phyloP scores from a whole-genome alignment of 2,329 filamentous ascomycete species.

The Aspergillus tanneri region DNA sequence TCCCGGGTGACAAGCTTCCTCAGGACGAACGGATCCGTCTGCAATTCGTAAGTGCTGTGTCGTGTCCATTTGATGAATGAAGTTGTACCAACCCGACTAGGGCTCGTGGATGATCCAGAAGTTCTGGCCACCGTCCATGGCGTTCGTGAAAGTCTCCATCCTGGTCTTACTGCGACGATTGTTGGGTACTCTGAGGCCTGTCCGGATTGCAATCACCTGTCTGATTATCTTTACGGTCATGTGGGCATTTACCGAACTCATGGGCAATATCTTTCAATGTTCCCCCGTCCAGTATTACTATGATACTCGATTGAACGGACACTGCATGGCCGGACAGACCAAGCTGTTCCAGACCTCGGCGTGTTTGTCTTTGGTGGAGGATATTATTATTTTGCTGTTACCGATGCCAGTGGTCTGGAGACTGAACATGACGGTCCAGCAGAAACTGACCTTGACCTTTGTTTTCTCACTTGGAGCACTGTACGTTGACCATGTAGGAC shows the following conservation, averaged over 20 bases:
- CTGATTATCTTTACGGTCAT: slow-evolving; percentile 9
- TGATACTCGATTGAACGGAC: slow-evolving; percentile 1
- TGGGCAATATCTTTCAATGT: slow-evolving; percentile 9
- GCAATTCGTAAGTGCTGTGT: neutral
- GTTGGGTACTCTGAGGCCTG: neutral
- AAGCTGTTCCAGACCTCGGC: neutral
- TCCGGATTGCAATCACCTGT: neutral
- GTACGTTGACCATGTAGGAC: too few relatives aligned
- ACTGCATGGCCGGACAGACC: neutral
- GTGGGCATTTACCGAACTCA: slow-evolving; percentile 5
- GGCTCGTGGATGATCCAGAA: slow-evolving; percentile 8
- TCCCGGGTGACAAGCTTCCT: slow-evolving; percentile 4
- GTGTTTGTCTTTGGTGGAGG: slow-evolving; percentile 5
- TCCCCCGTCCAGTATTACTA: slow-evolving; percentile 7
- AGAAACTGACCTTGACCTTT: slow-evolving; percentile 5
- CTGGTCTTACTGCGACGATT: slow-evolving; percentile 8
- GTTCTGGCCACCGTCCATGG: slow-evolving; percentile 4
- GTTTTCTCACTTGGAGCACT: slow-evolving; percentile 7
- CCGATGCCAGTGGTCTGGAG: slow-evolving; percentile 8
- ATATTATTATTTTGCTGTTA: slow-evolving; percentile 4
- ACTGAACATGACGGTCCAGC: neutral
- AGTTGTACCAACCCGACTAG: neutral
- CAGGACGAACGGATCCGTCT: neutral
- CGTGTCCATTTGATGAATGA: neutral
- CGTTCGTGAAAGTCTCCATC: slow-evolving; percentile 11